Conservation (phyloP, 768 basidiomycete species). For the Tricholoma sp. region DNA sequence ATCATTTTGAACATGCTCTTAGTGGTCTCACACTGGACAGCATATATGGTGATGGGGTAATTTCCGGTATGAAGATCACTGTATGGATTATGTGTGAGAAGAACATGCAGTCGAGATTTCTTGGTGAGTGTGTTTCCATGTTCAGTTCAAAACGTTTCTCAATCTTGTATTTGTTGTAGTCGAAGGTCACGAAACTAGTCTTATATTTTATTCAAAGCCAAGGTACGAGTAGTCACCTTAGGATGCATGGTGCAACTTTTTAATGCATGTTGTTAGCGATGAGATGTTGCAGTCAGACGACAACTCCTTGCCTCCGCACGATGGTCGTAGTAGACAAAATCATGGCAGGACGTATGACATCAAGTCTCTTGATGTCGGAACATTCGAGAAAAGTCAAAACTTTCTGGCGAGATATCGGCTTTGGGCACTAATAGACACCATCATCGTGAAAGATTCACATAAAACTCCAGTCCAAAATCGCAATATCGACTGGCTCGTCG, state of each 20-base stretch:
- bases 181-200: constrained; percentile 10
- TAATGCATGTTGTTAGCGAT: constrained; percentile 22
- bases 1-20: constrained; percentile 15
- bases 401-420: constrained; percentile 52
- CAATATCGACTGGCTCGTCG: constrained; percentile 46
- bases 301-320: background rate
- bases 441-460: constrained; percentile 29
- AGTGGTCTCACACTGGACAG: constrained; percentile 28
- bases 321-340: background rate
- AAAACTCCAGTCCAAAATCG: constrained; percentile 30
- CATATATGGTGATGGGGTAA: constrained; percentile 24
- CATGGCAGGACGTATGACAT: constrained; percentile 35
- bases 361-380: constrained; percentile 38
- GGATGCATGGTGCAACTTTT: background rate
- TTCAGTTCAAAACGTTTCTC: background rate
- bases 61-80: constrained; percentile 25
- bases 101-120: constrained; percentile 33
- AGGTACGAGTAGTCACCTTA: constrained; percentile 9
- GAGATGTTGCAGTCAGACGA: background rate
- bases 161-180: constrained; percentile 7
- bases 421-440: constrained; percentile 39
- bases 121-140: constrained; percentile 27
- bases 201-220: constrained; percentile 18
- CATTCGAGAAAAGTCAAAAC: constrained; percentile 36
- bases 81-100: constrained; percentile 39